Conservation (phyloP, 208 protist genomes). For the Crithidia sp. region DNA sequence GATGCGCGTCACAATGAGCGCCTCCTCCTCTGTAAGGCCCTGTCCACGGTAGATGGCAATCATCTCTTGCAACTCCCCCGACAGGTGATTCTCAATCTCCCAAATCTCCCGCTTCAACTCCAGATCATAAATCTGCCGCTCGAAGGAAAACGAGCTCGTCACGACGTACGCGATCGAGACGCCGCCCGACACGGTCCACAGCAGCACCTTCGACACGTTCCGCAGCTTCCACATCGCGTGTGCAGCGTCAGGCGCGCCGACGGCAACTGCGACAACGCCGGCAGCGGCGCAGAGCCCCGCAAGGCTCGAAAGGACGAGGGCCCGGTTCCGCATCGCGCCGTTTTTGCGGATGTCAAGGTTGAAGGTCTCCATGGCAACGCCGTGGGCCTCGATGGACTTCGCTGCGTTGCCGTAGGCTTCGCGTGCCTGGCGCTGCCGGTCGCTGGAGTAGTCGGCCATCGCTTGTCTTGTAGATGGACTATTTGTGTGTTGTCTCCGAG, state of each 20-base stretch:
- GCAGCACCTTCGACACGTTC: conserved; percentile 35
- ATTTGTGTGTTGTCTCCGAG: neutral
- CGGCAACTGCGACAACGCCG: conserved; percentile 35
- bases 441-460: conserved; percentile 47
- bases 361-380: conserved; percentile 76
- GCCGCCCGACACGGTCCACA: conserved; percentile 46
- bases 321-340: conserved; percentile 80
- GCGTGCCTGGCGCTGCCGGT: conserved; percentile 51
- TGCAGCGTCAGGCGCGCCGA: conserved; percentile 10
- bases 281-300: conserved; percentile 62
- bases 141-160: conserved; percentile 56
- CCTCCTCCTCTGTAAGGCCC: conserved; percentile 89
- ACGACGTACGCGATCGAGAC: conserved; percentile 53
- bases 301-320: conserved; percentile 60
- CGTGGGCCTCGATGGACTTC: conserved; percentile 73
- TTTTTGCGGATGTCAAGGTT: conserved; percentile 88
- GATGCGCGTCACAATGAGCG: conserved; percentile 80
- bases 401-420: conserved; percentile 68
- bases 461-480: neutral
- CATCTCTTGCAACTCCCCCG: conserved; percentile 93
- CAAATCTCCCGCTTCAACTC: conserved; percentile 93
- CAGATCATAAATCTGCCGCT: conserved; percentile 80
- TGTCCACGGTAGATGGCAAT: conserved; percentile 92
- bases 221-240: conserved; percentile 19
- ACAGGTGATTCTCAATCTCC: conserved; percentile 94